These are phyloP conservation scores for Solanum chacoense DNA, from an alignment of 305 asterid species.

Conservation along the genomic window DNA sequence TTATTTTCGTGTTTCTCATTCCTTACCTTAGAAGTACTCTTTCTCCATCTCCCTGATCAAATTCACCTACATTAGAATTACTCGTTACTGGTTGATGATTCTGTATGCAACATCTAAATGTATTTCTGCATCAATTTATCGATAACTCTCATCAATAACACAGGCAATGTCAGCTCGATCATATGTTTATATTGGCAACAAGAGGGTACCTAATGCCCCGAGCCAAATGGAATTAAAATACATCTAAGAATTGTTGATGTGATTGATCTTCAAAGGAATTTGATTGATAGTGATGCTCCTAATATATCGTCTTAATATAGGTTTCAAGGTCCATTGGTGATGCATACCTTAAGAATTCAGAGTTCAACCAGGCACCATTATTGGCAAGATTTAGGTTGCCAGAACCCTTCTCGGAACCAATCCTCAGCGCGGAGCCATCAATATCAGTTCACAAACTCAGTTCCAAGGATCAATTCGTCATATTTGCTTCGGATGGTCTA, in stretches of 20 bases:
- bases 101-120: background rate
- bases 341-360: conserved; percentile 72
- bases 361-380: conserved; percentile 77
- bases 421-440: conserved; percentile 77
- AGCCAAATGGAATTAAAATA: background rate
- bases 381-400: conserved; percentile 60
- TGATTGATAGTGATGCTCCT: background rate
- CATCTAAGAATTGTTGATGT: background rate
- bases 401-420: conserved; percentile 49
- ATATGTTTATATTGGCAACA: background rate
- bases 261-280: background rate
- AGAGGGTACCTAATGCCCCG: background rate
- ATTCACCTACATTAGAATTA: background rate
- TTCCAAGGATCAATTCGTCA: conserved; percentile 55
- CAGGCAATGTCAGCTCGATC: background rate
- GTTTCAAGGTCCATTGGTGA: conserved; percentile 95
- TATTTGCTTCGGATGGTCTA: conserved; percentile 88
- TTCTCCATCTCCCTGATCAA: background rate
- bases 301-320: conserved; percentile 15
- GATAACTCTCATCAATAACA: background rate
- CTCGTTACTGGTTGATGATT: background rate
- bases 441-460: conserved; percentile 48
- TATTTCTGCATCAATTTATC: background rate
- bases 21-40: background rate
- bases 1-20: background rate